Evolutionary conservation across 2,329 filamentous ascomycete genomes (phyloP), one percentile per base, ranked within the genome.

Genomic region (Ilyonectria robusta): DNA sequence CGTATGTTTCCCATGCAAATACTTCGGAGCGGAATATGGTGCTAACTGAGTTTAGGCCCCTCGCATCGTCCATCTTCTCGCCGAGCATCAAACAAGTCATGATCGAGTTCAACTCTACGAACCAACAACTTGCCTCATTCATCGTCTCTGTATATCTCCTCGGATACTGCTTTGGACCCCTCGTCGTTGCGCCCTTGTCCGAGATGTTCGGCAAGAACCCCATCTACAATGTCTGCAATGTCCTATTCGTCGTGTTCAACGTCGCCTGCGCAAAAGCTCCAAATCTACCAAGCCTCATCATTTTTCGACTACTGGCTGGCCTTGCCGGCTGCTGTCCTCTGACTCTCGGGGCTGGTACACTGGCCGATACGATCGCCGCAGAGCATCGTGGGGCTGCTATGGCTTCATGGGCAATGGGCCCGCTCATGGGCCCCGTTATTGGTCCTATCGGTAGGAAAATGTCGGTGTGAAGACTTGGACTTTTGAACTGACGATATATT

Each of bases 101-200:
- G 75, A 55, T 72, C 8, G 85, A 88, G 3, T 89, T 91, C 62
- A 35, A 82, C 35, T 83, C 82, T 1, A 81, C 79, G 15, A 15
- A 79, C 68, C 71, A 81, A 7, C 77, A 83, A 58, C 70, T 89
- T 3, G 80, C 80, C 15, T 83, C 84, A 0, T 85, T 90, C 59
- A 84, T 87, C 67, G 83, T 90, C 2, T 87, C 86, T 0, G 82
- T 90, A 17, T 88, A 87, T 74, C 80, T 91, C 21, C 78, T 89
- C 1, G 86, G 88, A 42, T 83, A 85, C 62, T 83, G 82, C 31
- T 79, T 86, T 40, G 85, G 85, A 0, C 85, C 85, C 1, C 72
- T 87, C 4, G 63, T 85, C 7, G 81, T 84, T 63, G 84, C 84
- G 1, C 86, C 87, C 0, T 65, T 87, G 5, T 84, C 80, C 11